phyloP scores from a whole-genome alignment of 2,329 filamentous ascomycete genomes.

The Bipolaris oryzae region DNA sequence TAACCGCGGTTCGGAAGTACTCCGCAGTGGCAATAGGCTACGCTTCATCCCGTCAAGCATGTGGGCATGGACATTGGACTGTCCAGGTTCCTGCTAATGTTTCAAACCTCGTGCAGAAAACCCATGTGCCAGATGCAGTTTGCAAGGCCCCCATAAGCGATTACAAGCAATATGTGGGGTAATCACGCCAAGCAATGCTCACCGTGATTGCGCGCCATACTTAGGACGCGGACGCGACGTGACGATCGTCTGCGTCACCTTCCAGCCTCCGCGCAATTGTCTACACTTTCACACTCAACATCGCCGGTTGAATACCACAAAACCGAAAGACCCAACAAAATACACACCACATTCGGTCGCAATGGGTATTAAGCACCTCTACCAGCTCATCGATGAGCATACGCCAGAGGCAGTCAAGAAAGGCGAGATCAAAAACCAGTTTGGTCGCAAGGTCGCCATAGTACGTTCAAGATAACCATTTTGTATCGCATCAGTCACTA shows the following conservation, averaged over 20 bases:
- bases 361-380: slow-evolving; percentile 54
- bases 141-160: slow-evolving; percentile 10
- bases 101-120: not conserved
- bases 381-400: slow-evolving; percentile 69
- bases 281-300: slow-evolving; percentile 11
- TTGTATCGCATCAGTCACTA: slow-evolving; percentile 15
- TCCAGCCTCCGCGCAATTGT: slow-evolving; percentile 24
- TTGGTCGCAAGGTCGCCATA: slow-evolving; percentile 97
- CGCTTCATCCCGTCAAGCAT: slow-evolving; percentile 9
- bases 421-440: slow-evolving; percentile 98
- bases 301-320: not conserved
- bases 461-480: slow-evolving; percentile 58
- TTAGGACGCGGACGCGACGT: slow-evolving; percentile 29
- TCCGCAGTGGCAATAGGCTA: slow-evolving; percentile 28
- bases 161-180: slow-evolving; percentile 13
- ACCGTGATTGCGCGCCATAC: slow-evolving; percentile 37
- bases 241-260: slow-evolving; percentile 27
- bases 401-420: slow-evolving; percentile 95
- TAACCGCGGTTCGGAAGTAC: slow-evolving; percentile 34
- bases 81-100: not conserved
- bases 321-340: not conserved
- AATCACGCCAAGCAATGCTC: slow-evolving; percentile 31
- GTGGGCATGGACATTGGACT: not conserved
- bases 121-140: not conserved
- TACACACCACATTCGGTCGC: slow-evolving; percentile 5